Evolutionary conservation across 2,329 filamentous ascomycete genomes (phyloP).

Genomic region (Monosporascus sp.): DNA sequence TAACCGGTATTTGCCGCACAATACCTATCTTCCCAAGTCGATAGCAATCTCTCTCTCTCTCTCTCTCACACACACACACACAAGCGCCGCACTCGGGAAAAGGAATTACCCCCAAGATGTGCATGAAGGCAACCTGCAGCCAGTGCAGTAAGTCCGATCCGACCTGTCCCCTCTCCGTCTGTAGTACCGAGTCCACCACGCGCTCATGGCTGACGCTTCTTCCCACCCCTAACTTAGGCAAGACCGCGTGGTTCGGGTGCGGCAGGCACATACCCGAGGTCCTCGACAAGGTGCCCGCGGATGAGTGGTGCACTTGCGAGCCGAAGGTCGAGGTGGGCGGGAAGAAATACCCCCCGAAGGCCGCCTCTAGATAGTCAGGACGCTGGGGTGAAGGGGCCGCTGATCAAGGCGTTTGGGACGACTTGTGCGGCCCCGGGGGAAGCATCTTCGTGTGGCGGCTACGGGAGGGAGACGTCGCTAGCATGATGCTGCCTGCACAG

Average conservation of each 20-base stretch:
- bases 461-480: no score
- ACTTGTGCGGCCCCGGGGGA: no score
- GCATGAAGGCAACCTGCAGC: constrained; percentile 56
- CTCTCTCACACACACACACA: background rate
- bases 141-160: constrained; percentile 51
- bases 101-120: constrained; percentile 42
- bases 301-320: constrained; percentile 60
- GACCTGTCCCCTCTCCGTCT: no score
- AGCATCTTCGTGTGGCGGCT: no score
- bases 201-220: constrained; percentile 5
- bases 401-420: background rate
- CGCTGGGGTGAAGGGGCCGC: background rate
- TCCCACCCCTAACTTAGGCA: constrained; percentile 34
- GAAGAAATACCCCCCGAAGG: constrained; percentile 61
- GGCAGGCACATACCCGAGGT: constrained; percentile 56
- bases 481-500: no score
- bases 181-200: no score
- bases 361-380: constrained; percentile 18
- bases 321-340: constrained; percentile 58
- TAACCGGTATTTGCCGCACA: no score
- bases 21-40: no score
- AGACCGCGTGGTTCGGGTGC: constrained; percentile 61
- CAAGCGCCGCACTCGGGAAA: background rate
- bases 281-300: constrained; percentile 52
- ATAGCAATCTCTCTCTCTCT: no score